Evolutionary conservation across 2,329 filamentous ascomycete species (phyloP).

Genomic region (Phaeosphaeriaceae sp.): DNA sequence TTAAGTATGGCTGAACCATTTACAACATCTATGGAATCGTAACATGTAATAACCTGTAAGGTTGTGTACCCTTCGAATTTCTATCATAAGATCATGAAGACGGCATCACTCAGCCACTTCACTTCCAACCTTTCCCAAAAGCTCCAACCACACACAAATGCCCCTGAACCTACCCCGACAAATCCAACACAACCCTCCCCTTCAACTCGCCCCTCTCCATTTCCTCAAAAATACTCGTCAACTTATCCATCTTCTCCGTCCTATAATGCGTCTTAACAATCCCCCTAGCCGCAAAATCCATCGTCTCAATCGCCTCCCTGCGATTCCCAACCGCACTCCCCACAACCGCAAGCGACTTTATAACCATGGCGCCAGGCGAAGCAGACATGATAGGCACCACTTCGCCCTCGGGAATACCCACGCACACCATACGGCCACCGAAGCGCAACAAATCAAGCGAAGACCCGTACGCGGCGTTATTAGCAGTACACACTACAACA

Average conservation of each 20-base stretch:
- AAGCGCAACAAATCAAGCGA: conserved; percentile 52
- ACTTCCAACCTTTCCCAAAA: too few relatives aligned
- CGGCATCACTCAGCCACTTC: too few relatives aligned
- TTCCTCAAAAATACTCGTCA: conserved; percentile 55
- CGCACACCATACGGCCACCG: conserved; percentile 54
- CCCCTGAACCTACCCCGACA: conserved; percentile 28
- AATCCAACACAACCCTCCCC: conserved; percentile 57
- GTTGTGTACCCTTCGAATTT: too few relatives aligned
- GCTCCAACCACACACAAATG: too few relatives aligned
- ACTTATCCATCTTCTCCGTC: conserved; percentile 55
- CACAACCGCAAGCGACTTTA: conserved; percentile 52
- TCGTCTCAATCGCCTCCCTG: conserved; percentile 57
- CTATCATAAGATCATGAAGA: too few relatives aligned
- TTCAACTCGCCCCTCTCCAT: conserved; percentile 55
- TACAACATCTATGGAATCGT: too few relatives aligned
- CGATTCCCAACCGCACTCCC: conserved; percentile 56
- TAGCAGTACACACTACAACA: conserved; percentile 62
- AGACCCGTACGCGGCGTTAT: conserved; percentile 55
- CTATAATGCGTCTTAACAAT: conserved; percentile 57
- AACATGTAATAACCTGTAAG: too few relatives aligned
- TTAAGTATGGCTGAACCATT: too few relatives aligned
- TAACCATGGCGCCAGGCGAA: conserved; percentile 50
- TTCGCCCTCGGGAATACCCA: conserved; percentile 57
- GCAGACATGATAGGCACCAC: conserved; percentile 53
- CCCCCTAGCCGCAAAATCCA: conserved; percentile 52